phyloP scores from a whole-genome alignment of 768 basidiomycete genomes.

The Tricholoma terreum region DNA sequence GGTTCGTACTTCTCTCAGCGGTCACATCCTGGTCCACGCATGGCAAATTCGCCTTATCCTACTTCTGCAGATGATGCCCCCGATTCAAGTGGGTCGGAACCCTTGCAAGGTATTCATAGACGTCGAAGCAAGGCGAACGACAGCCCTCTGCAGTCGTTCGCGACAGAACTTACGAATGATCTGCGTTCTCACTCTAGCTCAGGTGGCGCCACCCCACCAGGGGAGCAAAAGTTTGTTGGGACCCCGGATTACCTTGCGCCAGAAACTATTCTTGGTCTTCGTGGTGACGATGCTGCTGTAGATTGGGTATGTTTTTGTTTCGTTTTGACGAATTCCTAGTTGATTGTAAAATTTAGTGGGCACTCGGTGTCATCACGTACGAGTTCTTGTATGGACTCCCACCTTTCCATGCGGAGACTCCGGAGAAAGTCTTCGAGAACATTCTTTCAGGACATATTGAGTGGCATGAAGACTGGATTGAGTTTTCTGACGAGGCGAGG shows the following conservation, averaged over 20 bases:
- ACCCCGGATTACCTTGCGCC: constrained; percentile 98
- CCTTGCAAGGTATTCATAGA: constrained; percentile 52
- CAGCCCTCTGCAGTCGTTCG: constrained; percentile 84
- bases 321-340: constrained; percentile 3
- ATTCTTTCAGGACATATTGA: constrained; percentile 92
- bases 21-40: constrained; percentile 54
- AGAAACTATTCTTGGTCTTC: constrained; percentile 91
- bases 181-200: constrained; percentile 74
- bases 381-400: constrained; percentile 97
- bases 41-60: constrained; percentile 64
- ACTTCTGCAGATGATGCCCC: constrained; percentile 74
- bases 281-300: constrained; percentile 91
- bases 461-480: constrained; percentile 94
- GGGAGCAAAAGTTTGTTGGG: constrained; percentile 93
- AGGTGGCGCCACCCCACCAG: constrained; percentile 64
- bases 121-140: constrained; percentile 55
- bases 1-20: constrained; percentile 82
- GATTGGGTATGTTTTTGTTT: constrained; percentile 76
- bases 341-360: constrained; percentile 66
- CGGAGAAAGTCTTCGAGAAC: constrained; percentile 97
- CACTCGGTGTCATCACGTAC: constrained; percentile 95
- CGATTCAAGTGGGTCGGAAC: constrained; percentile 88
- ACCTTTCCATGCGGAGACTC: constrained; percentile 96
- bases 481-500: constrained; percentile 78
- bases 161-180: constrained; percentile 80